Base-by-base conservation (phyloP, 805 yeast genomes). In the Wickerhamiella allomyrinae region DNA sequence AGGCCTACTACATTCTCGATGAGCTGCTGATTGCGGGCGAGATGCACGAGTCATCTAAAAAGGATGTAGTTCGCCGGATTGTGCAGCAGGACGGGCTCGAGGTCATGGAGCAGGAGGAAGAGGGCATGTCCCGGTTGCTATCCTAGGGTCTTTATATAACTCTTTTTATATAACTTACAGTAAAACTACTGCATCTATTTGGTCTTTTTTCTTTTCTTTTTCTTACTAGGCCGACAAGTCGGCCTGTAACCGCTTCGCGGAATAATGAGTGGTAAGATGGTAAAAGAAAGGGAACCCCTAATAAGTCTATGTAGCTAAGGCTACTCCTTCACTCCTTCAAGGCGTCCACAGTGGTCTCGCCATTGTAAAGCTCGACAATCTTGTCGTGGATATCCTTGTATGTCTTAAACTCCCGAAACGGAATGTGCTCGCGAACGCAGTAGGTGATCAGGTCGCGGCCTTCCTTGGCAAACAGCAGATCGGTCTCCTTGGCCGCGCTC, bases 401-500 rank as follows among this genome's bases (percentile, higher is more conserved):
- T 35, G 78, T 65, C 49, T 74, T 75, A 62, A 91, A 91, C 56
- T 80, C 93, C 38, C 78, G 74, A 66, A 77, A 89, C 15, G 95
- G 93, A 49, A 91, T 81, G 27, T 72, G 67, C 58, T 86, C 89
- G 37, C 77, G 67, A 51, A 70, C 71, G 65, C 97, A 91, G 65
- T 76, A 89, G 31, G 77, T 78, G 51, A 89, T 79, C 52, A 91
- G 71, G 58, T 91, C 97, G 54, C 80, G 76, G 39, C 96, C 98
- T 49, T 76, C 75, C 65, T 86, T 89, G 37, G 98, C 98, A 62
- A 89, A 91, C 50, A 91, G 66, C 51, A 89, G 68, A 60, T 91
- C 89, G 33, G 98, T 86, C 61, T 91, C 95, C 57, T 81, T 79
- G 20, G 97, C 96, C 20, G 98, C 98, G 44, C 85, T 75, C 52